Percentiles rank a stretch among this genome's conserved stretches.
These are phyloP conservation scores for Aureobasidium pullulans DNA, from an alignment of 2,329 filamentous ascomycete species.

Conservation along the genomic window DNA sequence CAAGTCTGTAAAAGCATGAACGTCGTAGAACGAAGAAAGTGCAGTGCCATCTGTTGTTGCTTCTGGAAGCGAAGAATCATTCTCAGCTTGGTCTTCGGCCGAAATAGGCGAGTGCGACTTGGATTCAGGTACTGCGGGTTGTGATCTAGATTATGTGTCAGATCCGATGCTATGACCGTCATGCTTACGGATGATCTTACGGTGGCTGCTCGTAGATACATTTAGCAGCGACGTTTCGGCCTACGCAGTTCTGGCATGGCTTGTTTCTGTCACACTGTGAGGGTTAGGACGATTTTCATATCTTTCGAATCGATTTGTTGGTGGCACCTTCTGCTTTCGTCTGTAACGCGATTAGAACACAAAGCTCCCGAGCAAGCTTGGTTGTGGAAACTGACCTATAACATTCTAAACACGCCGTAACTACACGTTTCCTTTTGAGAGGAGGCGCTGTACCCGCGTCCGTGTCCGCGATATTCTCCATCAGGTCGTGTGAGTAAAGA, in stretches of 20 bases:
- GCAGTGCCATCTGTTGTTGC: not conserved
- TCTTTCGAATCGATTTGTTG: not conserved
- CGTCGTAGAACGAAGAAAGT: not conserved
- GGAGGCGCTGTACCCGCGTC: not conserved
- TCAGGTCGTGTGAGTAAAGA: not conserved
- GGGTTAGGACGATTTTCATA: not conserved
- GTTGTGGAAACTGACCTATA: not conserved
- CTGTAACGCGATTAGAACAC: not conserved
- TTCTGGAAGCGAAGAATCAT: not conserved
- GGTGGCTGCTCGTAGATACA: not conserved
- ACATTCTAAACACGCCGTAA: not conserved
- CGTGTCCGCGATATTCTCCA: not conserved
- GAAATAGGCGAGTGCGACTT: not conserved
- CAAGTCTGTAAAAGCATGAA: not conserved
- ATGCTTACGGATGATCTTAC: not conserved
- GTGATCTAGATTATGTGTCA: not conserved
- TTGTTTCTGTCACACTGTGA: not conserved
- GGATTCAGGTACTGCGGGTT: not conserved
- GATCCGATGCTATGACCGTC: not conserved
- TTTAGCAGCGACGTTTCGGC: not conserved
- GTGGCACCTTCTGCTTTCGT: conserved; percentile 3
- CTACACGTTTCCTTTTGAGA: not conserved
- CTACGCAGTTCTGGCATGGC: not conserved
- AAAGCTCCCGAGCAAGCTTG: not conserved
- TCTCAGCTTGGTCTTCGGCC: not conserved